Conservation (phyloP, 2,329 filamentous ascomycete species). For the Penicillium sp. region DNA sequence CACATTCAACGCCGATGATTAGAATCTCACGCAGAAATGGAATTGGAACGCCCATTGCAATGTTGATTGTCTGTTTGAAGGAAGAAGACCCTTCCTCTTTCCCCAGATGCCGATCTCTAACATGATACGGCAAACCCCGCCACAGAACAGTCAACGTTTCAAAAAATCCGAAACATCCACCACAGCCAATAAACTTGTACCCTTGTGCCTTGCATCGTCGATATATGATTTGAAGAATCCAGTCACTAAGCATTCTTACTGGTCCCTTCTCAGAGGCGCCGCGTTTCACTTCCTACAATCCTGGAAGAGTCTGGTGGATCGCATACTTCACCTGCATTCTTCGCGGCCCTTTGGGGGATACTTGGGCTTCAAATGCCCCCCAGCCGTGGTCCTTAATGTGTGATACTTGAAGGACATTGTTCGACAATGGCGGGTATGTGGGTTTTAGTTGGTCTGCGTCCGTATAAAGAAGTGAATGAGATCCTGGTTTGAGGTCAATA, state of each 20-base stretch:
- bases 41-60: too few relatives aligned
- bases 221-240: background rate
- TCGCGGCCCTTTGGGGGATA: background rate
- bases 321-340: conserved; percentile 15
- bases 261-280: background rate
- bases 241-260: background rate
- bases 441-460: too few relatives aligned
- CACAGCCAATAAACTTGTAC: conserved; percentile 7
- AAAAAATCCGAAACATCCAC: conserved; percentile 4
- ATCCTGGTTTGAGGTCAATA: too few relatives aligned
- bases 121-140: background rate
- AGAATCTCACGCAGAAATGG: too few relatives aligned
- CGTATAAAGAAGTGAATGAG: too few relatives aligned
- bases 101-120: background rate
- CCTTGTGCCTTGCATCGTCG: conserved; percentile 1
- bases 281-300: background rate
- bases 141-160: conserved; percentile 2
- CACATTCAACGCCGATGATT: too few relatives aligned
- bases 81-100: background rate
- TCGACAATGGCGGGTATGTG: too few relatives aligned
- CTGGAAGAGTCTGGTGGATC: background rate
- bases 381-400: background rate
- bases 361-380: background rate
- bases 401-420: background rate
- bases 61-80: too few relatives aligned